Percentiles rank a stretch among this genome's conserved stretches.
Evolutionary conservation across 2,329 filamentous ascomycete genomes (phyloP).

Genomic region (Septoria petroselini): DNA sequence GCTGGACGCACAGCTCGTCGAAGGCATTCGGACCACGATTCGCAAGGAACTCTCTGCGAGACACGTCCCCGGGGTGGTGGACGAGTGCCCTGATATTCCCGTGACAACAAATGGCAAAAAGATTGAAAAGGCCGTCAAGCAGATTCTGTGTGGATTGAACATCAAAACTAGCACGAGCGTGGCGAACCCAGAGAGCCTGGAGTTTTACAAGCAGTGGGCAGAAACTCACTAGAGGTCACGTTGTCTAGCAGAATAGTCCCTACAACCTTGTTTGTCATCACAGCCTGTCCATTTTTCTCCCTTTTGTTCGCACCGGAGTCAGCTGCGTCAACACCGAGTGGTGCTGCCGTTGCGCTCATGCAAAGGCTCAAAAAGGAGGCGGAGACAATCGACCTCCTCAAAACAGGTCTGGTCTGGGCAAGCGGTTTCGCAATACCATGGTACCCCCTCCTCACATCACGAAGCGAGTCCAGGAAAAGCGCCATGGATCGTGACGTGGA

Average conservation of each 20-base stretch:
- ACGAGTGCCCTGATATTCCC: slow-evolving; percentile 81
- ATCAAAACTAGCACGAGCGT: slow-evolving; percentile 90
- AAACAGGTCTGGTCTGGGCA: neutral
- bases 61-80: slow-evolving; percentile 82
- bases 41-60: slow-evolving; percentile 77
- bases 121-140: slow-evolving; percentile 94
- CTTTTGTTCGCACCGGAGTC: too few relatives aligned
- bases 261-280: too few relatives aligned
- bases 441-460: neutral
- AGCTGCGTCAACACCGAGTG: too few relatives aligned
- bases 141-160: slow-evolving; percentile 83
- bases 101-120: slow-evolving; percentile 96
- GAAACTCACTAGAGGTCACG: slow-evolving; percentile 47
- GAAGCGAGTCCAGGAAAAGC: slow-evolving; percentile 4
- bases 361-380: neutral
- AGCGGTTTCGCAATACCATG: neutral
- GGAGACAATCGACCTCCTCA: neutral
- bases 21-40: slow-evolving; percentile 64
- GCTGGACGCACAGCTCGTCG: slow-evolving; percentile 60
- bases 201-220: slow-evolving; percentile 84
- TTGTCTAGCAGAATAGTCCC: too few relatives aligned
- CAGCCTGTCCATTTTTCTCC: too few relatives aligned
- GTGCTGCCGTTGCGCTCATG: too few relatives aligned
- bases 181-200: slow-evolving; percentile 82
- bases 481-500: neutral